Conservation (phyloP, 352 stramenopile genomes). For the Phytopythium delawarense region DNA sequence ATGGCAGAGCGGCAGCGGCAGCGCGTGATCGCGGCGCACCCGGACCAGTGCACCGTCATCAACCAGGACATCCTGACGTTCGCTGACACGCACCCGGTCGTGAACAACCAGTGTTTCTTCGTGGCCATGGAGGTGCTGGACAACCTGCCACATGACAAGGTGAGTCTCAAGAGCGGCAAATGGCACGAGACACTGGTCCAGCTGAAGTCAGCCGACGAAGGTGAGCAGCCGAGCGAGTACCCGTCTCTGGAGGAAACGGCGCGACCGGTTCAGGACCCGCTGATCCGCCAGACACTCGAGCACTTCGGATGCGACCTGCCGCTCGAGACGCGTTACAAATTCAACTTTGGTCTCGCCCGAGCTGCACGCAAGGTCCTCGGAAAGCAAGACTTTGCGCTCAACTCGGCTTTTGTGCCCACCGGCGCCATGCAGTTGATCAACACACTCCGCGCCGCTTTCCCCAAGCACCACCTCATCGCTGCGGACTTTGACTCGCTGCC, state of each 20-base stretch:
- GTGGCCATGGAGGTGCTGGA: conserved; percentile 88
- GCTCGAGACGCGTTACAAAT: conserved; percentile 52
- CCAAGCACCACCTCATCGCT: conserved; percentile 83
- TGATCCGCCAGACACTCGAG: conserved; percentile 71
- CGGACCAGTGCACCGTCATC: conserved; percentile 60
- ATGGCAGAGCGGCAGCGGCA: conserved; percentile 79
- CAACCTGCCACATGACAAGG: conserved; percentile 91
- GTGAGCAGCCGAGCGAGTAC: not conserved
- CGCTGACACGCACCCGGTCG: conserved; percentile 42
- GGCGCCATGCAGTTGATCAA: conserved; percentile 86
- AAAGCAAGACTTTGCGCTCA: conserved; percentile 41
- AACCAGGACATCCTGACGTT: conserved; percentile 83
- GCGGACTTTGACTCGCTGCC: conserved; percentile 88
- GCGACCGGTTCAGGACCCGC: conserved; percentile 54
- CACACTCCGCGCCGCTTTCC: conserved; percentile 70
- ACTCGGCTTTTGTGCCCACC: conserved; percentile 85
- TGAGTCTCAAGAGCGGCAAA: conserved; percentile 64
- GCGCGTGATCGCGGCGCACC: conserved; percentile 54
- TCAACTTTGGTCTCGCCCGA: conserved; percentile 50
- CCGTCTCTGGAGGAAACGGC: conserved; percentile 34
- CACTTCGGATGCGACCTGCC: conserved; percentile 74
- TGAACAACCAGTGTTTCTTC: conserved; percentile 70
- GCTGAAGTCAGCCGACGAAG: conserved; percentile 9
- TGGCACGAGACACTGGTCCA: conserved; percentile 74
- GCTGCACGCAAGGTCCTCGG: conserved; percentile 47